Evolutionary conservation across 225 moss, liverwort and hornwort genomes (phyloP).

Genomic region (Pseudoscleropodium purum): DNA sequence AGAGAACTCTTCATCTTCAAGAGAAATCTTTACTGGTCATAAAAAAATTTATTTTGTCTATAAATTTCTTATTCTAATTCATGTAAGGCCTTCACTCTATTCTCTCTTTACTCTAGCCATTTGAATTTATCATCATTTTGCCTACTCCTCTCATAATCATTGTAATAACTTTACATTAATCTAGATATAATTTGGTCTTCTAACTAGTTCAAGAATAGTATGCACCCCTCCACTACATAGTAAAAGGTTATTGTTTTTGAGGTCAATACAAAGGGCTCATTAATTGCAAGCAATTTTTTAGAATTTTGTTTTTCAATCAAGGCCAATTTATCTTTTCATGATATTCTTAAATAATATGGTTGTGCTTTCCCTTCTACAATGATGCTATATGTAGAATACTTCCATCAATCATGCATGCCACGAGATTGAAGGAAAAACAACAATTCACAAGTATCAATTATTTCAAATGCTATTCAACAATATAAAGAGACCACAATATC

Average conservation of each 20-base stretch:
- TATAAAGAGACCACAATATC: not conserved
- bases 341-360: not conserved
- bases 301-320: not conserved
- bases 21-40: fast-evolving
- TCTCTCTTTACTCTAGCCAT: not conserved
- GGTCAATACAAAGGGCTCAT: not conserved
- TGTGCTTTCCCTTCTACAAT: not conserved
- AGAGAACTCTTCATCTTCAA: not conserved
- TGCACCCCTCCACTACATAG: not conserved
- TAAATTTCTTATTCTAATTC: not conserved
- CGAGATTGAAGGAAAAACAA: fast-evolving
- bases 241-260: not conserved
- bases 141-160: not conserved
- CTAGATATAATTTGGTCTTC: not conserved
- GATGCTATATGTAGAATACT: fast-evolving
- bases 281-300: not conserved
- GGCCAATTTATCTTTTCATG: not conserved
- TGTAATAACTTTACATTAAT: not conserved
- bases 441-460: not conserved
- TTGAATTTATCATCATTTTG: not conserved
- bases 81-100: not conserved
- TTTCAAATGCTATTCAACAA: not conserved
- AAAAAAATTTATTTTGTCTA: not conserved
- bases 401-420: not conserved
- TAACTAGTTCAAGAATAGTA: no score